Evolutionary conservation across 2,329 filamentous ascomycete species (phyloP).

Genomic region (Periglandula ipomoeae): DNA sequence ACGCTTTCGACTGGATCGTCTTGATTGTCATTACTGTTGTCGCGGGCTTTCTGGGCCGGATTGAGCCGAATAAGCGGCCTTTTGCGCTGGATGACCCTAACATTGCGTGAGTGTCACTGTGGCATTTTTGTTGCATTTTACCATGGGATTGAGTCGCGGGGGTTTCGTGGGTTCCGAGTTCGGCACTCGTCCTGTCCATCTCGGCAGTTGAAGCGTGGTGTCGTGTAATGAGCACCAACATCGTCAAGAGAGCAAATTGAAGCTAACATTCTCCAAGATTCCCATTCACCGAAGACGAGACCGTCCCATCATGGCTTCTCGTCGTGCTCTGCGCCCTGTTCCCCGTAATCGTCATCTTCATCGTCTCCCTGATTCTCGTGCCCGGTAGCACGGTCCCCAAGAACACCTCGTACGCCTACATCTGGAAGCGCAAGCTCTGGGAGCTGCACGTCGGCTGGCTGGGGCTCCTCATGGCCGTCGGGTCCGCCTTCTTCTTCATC

Average conservation of each 20-base stretch:
- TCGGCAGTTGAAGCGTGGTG: too few relatives aligned
- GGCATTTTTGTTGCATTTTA: neutral
- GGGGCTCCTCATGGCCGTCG: conserved; percentile 65
- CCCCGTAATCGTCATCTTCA: conserved; percentile 58
- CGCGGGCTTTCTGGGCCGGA: conserved; percentile 47
- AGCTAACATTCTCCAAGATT: too few relatives aligned
- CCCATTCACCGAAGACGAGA: conserved; percentile 61
- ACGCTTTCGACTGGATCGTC: conserved; percentile 66
- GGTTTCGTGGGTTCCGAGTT: too few relatives aligned
- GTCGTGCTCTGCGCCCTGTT: conserved; percentile 52
- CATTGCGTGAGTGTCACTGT: conserved; percentile 52
- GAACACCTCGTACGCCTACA: conserved; percentile 51
- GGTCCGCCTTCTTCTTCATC: conserved; percentile 69
- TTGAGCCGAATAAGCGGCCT: conserved; percentile 57
- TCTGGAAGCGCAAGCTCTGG: conserved; percentile 82
- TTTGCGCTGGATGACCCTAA: conserved; percentile 64
- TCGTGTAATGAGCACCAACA: too few relatives aligned
- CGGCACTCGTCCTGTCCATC: too few relatives aligned
- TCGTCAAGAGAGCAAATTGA: too few relatives aligned
- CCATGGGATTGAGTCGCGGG: too few relatives aligned
- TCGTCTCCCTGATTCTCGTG: conserved; percentile 61
- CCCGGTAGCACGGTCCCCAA: conserved; percentile 60
- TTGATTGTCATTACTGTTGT: conserved; percentile 50
- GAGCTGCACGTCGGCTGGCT: conserved; percentile 82
- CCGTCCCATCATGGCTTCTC: conserved; percentile 58